Conservation (phyloP, 164 flowering plant genomes). For the Cinnamomum micranthum region DNA sequence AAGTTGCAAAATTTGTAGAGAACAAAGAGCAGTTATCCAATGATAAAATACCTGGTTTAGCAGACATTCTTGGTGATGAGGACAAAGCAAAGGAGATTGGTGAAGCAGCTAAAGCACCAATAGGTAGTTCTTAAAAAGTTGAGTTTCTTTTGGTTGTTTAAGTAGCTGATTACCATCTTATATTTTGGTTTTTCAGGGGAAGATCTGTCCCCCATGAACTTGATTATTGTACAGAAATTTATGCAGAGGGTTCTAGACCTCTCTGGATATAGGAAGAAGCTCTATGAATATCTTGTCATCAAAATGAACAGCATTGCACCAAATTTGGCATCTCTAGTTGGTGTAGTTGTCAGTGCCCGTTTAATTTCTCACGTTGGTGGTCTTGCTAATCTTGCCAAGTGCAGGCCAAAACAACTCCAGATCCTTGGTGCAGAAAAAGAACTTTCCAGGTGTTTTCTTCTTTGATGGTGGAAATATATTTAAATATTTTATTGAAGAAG, state of each 20-base stretch:
- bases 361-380: conserved; percentile 99
- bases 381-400: conserved; percentile 93
- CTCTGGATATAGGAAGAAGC: conserved; percentile 77
- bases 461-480: neutral
- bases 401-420: conserved; percentile 73
- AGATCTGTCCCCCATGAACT: conserved; percentile 81
- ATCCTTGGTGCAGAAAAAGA: conserved; percentile 99
- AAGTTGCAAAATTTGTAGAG: conserved; percentile 64
- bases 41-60: conserved; percentile 59
- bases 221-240: conserved; percentile 85
- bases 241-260: conserved; percentile 94
- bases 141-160: neutral
- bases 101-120: conserved; percentile 93
- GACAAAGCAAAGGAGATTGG: conserved; percentile 92
- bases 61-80: conserved; percentile 89
- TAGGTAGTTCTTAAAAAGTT: conserved; percentile 49
- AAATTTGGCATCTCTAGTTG: conserved; percentile 91
- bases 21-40: conserved; percentile 72
- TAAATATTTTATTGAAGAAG: neutral
- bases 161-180: conserved; percentile 1
- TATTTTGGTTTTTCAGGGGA: conserved; percentile 56
- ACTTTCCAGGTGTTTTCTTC: conserved; percentile 64
- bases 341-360: conserved; percentile 94
- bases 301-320: conserved; percentile 98
- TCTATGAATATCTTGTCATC: conserved; percentile 80